Percentiles rank a stretch among this genome's conserved stretches.
These are phyloP conservation scores for Umbelopsis sp. DNA, from an alignment of 192 early-diverging fungal species.

Conservation along the genomic window DNA sequence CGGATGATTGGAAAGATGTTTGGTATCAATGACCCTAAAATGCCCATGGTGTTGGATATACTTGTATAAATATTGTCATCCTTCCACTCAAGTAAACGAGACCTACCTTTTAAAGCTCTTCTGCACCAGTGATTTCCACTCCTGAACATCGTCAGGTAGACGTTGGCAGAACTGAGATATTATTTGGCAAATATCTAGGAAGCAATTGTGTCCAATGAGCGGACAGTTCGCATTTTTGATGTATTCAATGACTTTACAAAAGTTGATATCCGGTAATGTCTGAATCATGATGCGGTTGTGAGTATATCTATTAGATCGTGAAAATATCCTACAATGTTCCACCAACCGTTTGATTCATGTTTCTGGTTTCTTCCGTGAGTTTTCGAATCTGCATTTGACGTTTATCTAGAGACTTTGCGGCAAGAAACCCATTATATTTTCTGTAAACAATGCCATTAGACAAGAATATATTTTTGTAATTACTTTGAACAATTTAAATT, in stretches of 20 bases:
- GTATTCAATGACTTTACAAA: conserved; percentile 80
- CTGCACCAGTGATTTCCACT: conserved; percentile 66
- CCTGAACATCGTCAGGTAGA: conserved; percentile 64
- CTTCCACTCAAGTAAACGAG: too few relatives aligned
- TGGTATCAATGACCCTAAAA: conserved; percentile 78
- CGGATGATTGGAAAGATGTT: conserved; percentile 62
- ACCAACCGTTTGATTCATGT: conserved; percentile 21
- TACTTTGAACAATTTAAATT: background rate
- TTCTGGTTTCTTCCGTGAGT: conserved; percentile 52
- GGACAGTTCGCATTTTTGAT: conserved; percentile 72
- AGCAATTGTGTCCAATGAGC: conserved; percentile 88
- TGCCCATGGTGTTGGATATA: background rate
- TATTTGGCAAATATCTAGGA: conserved; percentile 84
- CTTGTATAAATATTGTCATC: background rate
- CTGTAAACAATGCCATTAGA: background rate
- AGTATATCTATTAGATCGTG: too few relatives aligned
- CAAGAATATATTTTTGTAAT: background rate
- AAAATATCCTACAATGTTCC: background rate
- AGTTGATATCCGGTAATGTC: conserved; percentile 44
- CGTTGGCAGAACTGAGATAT: conserved; percentile 73
- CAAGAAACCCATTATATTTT: conserved; percentile 51
- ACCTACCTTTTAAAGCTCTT: conserved; percentile 63
- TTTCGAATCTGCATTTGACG: conserved; percentile 48
- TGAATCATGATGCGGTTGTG: background rate
- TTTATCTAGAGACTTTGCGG: conserved; percentile 37